Conservation (phyloP, 768 basidiomycete species). For the Porphyrellus cyaneotinctus region DNA sequence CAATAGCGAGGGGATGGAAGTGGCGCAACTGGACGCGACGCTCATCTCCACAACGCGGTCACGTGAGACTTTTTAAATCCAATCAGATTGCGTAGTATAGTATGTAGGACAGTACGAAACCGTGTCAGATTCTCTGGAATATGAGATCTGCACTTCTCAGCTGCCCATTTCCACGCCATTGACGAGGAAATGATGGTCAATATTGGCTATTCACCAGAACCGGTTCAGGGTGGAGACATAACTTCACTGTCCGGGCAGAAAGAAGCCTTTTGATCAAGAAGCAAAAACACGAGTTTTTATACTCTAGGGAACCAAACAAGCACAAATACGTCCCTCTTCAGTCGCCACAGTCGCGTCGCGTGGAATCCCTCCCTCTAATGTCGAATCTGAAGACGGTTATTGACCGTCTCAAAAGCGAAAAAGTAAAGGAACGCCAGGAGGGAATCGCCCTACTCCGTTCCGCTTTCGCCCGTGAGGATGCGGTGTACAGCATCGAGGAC, state of each 20-base stretch:
- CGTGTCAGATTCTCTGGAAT: conserved; percentile 29
- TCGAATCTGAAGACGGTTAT: conserved; percentile 45
- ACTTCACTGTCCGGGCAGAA: conserved; percentile 74
- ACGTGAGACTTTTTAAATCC: conserved; percentile 6
- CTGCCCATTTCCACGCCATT: conserved; percentile 54
- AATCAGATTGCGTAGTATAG: neutral
- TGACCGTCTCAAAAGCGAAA: conserved; percentile 54
- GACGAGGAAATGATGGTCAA: conserved; percentile 43
- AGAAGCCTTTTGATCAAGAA: conserved; percentile 41
- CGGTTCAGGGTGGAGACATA: conserved; percentile 60
- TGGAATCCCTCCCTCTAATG: conserved; percentile 22
- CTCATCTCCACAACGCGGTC: conserved; percentile 18
- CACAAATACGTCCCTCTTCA: conserved; percentile 21
- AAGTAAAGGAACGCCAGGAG: conserved; percentile 66
- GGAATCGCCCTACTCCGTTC: conserved; percentile 51
- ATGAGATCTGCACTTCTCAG: conserved; percentile 39
- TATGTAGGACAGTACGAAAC: conserved; percentile 34
- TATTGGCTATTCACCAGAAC: conserved; percentile 81
- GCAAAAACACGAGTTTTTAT: conserved; percentile 18
- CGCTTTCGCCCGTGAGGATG: conserved; percentile 47
- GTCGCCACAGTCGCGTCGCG: conserved; percentile 18
- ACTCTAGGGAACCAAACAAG: conserved; percentile 26
- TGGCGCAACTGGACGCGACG: neutral
- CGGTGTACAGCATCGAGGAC: conserved; percentile 38
- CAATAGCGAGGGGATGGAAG: neutral